Percentiles rank a stretch among this genome's conserved stretches.
Evolutionary conservation across 495 filamentous ascomycete species (phyloP).

Genomic region (Lophiotrema nucula): DNA sequence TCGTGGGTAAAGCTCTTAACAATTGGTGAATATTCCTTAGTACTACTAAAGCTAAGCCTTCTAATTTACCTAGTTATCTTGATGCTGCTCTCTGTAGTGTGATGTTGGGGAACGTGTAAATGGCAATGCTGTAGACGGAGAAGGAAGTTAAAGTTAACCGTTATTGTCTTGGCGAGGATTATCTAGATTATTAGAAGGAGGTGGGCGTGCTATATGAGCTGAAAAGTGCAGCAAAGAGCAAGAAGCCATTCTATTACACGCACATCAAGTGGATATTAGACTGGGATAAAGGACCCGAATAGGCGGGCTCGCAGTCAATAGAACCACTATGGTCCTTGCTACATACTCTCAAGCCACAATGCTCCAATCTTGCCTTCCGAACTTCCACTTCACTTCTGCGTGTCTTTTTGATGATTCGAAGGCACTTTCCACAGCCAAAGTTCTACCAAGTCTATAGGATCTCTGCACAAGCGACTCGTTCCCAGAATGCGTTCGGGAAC

Average conservation of each 20-base stretch:
- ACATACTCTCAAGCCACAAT: too few species aligned
- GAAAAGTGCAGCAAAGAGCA: not conserved
- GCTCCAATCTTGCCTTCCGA: too few species aligned
- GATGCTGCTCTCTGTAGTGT: not conserved
- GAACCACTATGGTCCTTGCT: not conserved
- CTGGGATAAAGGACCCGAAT: not conserved
- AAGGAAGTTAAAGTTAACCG: not conserved
- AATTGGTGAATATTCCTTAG: not conserved
- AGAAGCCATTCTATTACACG: not conserved
- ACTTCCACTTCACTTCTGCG: too few species aligned
- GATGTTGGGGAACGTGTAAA: not conserved
- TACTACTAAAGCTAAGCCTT: not conserved
- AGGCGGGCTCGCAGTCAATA: not conserved
- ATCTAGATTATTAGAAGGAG: not conserved
- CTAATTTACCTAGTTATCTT: not conserved
- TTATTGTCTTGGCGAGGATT: not conserved
- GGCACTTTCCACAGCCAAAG: not conserved
- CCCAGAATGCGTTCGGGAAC: not conserved
- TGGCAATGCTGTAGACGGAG: not conserved
- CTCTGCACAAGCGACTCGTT: not conserved
- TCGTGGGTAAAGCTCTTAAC: not conserved
- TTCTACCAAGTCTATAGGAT: not conserved
- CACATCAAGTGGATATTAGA: not conserved
- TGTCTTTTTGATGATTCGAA: not conserved
- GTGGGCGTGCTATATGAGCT: not conserved